phyloP scores from a whole-genome alignment of 169 alveolate genomes.

The Eimeria acervulina region DNA sequence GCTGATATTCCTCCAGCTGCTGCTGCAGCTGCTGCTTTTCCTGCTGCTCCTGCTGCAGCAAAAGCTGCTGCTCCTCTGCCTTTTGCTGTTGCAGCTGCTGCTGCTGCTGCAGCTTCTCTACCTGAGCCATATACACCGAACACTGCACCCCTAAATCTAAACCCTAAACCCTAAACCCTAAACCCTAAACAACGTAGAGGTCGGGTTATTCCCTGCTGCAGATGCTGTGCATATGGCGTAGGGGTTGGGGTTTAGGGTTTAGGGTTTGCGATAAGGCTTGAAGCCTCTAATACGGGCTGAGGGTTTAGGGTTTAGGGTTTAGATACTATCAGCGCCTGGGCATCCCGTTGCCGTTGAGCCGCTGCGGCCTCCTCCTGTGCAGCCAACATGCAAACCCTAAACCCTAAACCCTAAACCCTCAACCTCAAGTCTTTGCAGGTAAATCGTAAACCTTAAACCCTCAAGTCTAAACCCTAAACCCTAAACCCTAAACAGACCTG shows the following conservation, averaged over 20 bases:
- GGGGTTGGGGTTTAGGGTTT: too few relatives aligned
- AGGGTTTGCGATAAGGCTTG: neutral
- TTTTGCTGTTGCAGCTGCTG: constrained; percentile 10
- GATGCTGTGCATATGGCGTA: too few relatives aligned
- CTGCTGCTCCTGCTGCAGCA: too few relatives aligned
- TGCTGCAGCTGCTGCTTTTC: neutral
- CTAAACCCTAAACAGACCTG: constrained; percentile 43
- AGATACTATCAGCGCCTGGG: neutral
- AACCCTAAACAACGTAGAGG: too few relatives aligned
- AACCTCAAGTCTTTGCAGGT: neutral
- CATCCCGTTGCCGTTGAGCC: neutral
- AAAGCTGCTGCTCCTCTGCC: neutral
- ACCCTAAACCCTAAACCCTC: neutral
- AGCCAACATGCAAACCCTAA: neutral
- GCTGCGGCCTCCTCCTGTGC: constrained; percentile 32
- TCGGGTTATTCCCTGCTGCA: too few relatives aligned
- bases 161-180: constrained; percentile 56
- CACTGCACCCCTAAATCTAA: neutral
- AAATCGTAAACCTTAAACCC: neutral
- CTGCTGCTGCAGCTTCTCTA: constrained; percentile 1
- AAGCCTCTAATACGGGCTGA: neutral
- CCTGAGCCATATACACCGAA: neutral
- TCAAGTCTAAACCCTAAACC: neutral
- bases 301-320: constrained; percentile 22
- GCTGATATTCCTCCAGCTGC: neutral